These are phyloP conservation scores for Tarenaya hassleriana DNA, from an alignment of 345 rosid genomes.

Conservation along the genomic window DNA sequence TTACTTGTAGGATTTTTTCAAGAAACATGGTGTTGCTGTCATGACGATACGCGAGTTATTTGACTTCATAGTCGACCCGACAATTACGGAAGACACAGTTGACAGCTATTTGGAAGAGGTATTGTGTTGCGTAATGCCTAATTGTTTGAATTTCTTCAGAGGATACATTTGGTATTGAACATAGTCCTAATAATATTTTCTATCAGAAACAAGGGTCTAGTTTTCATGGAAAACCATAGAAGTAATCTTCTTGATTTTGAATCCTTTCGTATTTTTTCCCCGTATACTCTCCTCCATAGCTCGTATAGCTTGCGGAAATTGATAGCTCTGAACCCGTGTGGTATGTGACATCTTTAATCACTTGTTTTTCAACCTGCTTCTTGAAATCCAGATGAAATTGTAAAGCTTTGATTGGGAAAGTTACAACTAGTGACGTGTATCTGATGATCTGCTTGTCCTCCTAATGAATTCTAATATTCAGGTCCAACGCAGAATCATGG, in stretches of 20 bases:
- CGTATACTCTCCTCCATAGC: background rate
- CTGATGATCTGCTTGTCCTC: background rate
- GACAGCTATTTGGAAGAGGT: constrained; percentile 93
- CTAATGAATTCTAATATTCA: constrained; percentile 19
- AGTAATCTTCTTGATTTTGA: too few species aligned
- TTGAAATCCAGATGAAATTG: too few species aligned
- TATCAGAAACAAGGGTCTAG: too few species aligned
- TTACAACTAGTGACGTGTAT: background rate
- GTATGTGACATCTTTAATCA: too few species aligned
- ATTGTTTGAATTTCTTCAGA: background rate
- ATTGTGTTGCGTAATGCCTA: background rate
- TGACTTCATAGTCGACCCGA: constrained; percentile 88
- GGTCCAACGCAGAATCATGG: constrained; percentile 68
- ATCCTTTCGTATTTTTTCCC: background rate
- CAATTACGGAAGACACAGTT: constrained; percentile 67
- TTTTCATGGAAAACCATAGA: too few species aligned
- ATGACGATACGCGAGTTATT: constrained; percentile 91
- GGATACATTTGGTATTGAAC: too few species aligned
- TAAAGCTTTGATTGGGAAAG: background rate
- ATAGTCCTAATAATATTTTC: too few species aligned
- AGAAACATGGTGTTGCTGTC: constrained; percentile 86
- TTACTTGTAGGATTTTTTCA: constrained; percentile 66
- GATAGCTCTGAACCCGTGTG: too few species aligned
- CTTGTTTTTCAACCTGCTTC: too few species aligned
- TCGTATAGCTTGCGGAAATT: too few species aligned